Percentiles rank a stretch among this genome's conserved stretches.
These are phyloP conservation scores for Phytopythium sindhum DNA, from an alignment of 352 stramenopile species.

Conservation along the genomic window DNA sequence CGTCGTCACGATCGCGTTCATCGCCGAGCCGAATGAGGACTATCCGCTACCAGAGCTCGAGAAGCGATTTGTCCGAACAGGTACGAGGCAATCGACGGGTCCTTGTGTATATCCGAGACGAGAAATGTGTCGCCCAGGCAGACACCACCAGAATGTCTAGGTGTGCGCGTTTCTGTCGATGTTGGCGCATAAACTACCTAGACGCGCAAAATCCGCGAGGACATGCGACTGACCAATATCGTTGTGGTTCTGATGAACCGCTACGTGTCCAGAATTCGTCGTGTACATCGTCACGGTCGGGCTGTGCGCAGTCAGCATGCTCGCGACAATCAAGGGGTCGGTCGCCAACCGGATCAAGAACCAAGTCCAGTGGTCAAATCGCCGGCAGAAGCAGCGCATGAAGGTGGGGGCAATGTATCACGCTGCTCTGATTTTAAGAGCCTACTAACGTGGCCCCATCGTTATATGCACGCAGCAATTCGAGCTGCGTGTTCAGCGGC, in stretches of 20 bases:
- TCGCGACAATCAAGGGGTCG: slow-evolving; percentile 87
- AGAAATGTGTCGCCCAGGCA: too few relatives aligned
- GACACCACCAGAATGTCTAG: background rate
- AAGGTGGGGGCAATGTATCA: slow-evolving; percentile 26
- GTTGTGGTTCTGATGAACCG: background rate
- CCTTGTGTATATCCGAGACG: too few relatives aligned
- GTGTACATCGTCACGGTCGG: slow-evolving; percentile 80
- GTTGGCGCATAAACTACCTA: too few relatives aligned
- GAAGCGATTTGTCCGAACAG: slow-evolving; percentile 70
- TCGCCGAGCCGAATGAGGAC: slow-evolving; percentile 81
- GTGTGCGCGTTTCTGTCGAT: background rate
- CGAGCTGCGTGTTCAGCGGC: slow-evolving; percentile 56
- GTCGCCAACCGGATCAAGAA: slow-evolving; percentile 82
- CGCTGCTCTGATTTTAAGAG: background rate
- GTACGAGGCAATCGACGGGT: too few relatives aligned
- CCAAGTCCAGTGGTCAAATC: slow-evolving; percentile 79
- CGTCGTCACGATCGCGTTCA: slow-evolving; percentile 84
- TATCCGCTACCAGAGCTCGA: slow-evolving; percentile 86
- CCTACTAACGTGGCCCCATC: background rate
- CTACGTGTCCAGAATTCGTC: slow-evolving; percentile 72
- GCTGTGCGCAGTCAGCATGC: slow-evolving; percentile 73
- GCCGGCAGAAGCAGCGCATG: slow-evolving; percentile 79
- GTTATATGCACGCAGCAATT: slow-evolving; percentile 32
- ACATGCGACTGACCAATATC: background rate
- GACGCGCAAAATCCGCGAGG: too few relatives aligned